phyloP scores from a whole-genome alignment of 176 grass and related monocot genomes.

The Cymbopogon citratus region DNA sequence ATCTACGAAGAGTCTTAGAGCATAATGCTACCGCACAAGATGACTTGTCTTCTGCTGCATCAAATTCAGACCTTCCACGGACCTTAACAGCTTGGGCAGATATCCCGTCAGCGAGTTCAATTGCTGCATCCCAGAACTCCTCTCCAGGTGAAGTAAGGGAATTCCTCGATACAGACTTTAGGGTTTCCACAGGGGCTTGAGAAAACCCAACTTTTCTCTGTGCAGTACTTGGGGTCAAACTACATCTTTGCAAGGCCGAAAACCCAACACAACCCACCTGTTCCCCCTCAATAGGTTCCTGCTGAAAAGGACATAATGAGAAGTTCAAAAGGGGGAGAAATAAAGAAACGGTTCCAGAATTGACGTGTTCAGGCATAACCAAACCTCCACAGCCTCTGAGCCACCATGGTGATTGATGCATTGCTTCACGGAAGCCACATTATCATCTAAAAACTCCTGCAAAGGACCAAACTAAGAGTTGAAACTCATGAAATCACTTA shows the following conservation, averaged over 20 bases:
- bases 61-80: slow-evolving; percentile 22
- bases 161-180: slow-evolving; percentile 52
- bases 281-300: slow-evolving; percentile 26
- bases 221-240: slow-evolving; percentile 49
- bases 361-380: background rate
- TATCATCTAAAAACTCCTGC: slow-evolving; percentile 33
- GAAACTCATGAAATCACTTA: background rate
- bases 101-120: slow-evolving; percentile 64
- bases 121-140: slow-evolving; percentile 92
- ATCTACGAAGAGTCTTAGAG: slow-evolving; percentile 52
- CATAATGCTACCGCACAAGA: slow-evolving; percentile 52
- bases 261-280: slow-evolving; percentile 19
- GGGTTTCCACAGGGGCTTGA: slow-evolving; percentile 45
- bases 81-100: slow-evolving; percentile 42
- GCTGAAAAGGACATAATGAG: slow-evolving; percentile 20
- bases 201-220: slow-evolving; percentile 39
- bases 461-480: slow-evolving; percentile 6
- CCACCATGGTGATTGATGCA: background rate
- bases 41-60: slow-evolving; percentile 51
- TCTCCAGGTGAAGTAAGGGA: slow-evolving; percentile 80
- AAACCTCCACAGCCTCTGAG: slow-evolving; percentile 30
- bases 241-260: slow-evolving; percentile 61
- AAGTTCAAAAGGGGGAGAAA: background rate
- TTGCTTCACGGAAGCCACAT: background rate
- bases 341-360: background rate